Evolutionary conservation across 352 stramenopile genomes (phyloP).

Genomic region (Globisporangium paddicum): DNA sequence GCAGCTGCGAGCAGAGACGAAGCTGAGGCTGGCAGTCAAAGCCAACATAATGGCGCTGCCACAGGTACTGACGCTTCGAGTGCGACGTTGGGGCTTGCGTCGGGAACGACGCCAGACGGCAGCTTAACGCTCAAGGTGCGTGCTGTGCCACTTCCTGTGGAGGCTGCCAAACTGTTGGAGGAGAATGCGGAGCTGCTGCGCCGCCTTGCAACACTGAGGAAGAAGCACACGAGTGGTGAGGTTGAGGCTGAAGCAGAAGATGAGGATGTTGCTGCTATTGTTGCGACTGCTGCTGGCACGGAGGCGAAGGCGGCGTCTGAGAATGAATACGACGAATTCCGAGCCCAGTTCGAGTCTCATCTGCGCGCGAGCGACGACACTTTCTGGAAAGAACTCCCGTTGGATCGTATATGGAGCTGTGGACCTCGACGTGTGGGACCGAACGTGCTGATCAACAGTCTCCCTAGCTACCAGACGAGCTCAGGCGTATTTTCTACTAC

Average conservation of each 20-base stretch:
- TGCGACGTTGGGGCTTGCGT: constrained; percentile 30
- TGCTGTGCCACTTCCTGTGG: constrained; percentile 64
- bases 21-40: constrained; percentile 11
- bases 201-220: constrained; percentile 23
- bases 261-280: not conserved
- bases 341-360: constrained; percentile 35
- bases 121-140: constrained; percentile 73
- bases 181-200: constrained; percentile 51
- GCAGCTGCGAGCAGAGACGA: constrained; percentile 1
- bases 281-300: not conserved
- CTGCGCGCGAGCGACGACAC: constrained; percentile 37
- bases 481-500: constrained; percentile 8
- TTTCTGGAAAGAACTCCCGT: constrained; percentile 49
- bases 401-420: constrained; percentile 70
- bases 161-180: constrained; percentile 70
- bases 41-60: not conserved
- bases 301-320: not conserved
- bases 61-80: constrained; percentile 9
- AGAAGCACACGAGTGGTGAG: constrained; percentile 16
- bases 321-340: constrained; percentile 23
- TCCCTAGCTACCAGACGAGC: constrained; percentile 29
- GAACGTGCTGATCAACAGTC: constrained; percentile 78
- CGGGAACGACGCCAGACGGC: constrained; percentile 61
- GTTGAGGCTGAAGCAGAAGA: not conserved
- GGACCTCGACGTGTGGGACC: constrained; percentile 66